A percentile compares a stretch with the other conserved stretches of the same genome.
These are phyloP conservation scores for Lagenaria siceraria DNA, from an alignment of 306 rosid species.

Conservation along the genomic window DNA sequence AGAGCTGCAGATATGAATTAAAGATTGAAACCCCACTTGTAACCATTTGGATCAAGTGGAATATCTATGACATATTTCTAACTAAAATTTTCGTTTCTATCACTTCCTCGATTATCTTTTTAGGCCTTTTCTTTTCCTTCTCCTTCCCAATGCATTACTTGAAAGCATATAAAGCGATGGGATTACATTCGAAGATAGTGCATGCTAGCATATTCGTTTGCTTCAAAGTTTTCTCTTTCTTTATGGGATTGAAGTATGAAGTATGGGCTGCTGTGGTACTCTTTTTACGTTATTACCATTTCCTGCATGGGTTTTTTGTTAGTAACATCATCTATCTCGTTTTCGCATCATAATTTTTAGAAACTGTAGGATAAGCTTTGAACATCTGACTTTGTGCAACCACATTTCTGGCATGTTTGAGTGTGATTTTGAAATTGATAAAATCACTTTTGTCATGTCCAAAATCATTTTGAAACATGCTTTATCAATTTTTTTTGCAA, in stretches of 20 bases:
- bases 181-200: not conserved
- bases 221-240: not conserved
- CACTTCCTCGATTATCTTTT: not conserved
- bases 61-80: not conserved
- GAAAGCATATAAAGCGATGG: constrained; percentile 1
- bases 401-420: not conserved
- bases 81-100: not conserved
- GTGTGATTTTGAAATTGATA: too few relatives aligned
- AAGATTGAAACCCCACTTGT: not conserved
- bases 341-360: not conserved
- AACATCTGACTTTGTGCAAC: not conserved
- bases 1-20: not conserved
- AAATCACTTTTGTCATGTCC: too few relatives aligned
- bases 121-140: not conserved
- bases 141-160: not conserved
- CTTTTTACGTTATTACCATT: constrained; percentile 5
- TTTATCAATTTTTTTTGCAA: too few relatives aligned
- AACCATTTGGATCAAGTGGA: not conserved
- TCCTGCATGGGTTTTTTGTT: not conserved
- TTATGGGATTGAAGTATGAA: constrained; percentile 2
- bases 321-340: not conserved
- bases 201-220: constrained; percentile 1
- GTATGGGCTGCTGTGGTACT: not conserved
- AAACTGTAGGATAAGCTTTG: not conserved
- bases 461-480: too few relatives aligned